phyloP scores from a whole-genome alignment of 495 filamentous ascomycete genomes.

The Hapsidospora chrysogenum region DNA sequence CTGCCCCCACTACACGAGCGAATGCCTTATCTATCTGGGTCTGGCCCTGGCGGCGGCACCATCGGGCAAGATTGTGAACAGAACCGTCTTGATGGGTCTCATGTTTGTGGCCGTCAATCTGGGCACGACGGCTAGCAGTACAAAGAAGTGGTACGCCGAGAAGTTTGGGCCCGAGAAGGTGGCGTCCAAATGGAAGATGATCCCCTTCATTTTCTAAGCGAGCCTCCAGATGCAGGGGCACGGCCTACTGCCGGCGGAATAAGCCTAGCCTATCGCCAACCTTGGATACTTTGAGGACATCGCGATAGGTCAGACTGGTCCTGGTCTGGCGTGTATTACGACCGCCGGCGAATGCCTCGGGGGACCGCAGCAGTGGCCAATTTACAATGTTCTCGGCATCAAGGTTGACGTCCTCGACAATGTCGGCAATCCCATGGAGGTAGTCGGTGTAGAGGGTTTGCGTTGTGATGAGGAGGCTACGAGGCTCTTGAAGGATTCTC shows the following conservation, averaged over 20 bases:
- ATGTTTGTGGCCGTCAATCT: slow-evolving; percentile 68
- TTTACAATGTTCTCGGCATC: slow-evolving; percentile 53
- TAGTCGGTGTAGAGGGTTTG: slow-evolving; percentile 50
- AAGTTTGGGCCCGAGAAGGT: slow-evolving; percentile 62
- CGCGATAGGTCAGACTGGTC: slow-evolving; percentile 81
- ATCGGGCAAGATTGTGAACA: slow-evolving; percentile 41
- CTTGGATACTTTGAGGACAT: slow-evolving; percentile 75
- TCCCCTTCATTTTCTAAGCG: slow-evolving; percentile 55
- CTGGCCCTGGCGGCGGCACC: slow-evolving; percentile 63
- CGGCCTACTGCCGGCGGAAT: slow-evolving; percentile 22
- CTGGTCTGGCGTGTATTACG: slow-evolving; percentile 46
- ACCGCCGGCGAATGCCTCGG: slow-evolving; percentile 37
- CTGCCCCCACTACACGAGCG: slow-evolving; percentile 85
- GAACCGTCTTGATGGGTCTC: slow-evolving; percentile 49
- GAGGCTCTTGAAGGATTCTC: slow-evolving; percentile 73
- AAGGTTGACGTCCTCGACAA: slow-evolving; percentile 40
- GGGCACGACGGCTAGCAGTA: slow-evolving; percentile 62
- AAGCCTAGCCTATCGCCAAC: slow-evolving; percentile 50
- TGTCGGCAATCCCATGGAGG: slow-evolving; percentile 61
- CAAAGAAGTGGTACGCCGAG: slow-evolving; percentile 60
- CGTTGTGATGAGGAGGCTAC: slow-evolving; percentile 64
- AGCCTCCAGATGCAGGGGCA: background rate
- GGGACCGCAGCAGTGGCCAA: slow-evolving; percentile 60
- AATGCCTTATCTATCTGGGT: slow-evolving; percentile 71
- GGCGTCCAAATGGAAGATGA: slow-evolving; percentile 58